A percentile compares a stretch with the other conserved stretches of the same genome.
Conservation (phyloP, 768 basidiomycete species). For the Boletus sensibilis region DNA sequence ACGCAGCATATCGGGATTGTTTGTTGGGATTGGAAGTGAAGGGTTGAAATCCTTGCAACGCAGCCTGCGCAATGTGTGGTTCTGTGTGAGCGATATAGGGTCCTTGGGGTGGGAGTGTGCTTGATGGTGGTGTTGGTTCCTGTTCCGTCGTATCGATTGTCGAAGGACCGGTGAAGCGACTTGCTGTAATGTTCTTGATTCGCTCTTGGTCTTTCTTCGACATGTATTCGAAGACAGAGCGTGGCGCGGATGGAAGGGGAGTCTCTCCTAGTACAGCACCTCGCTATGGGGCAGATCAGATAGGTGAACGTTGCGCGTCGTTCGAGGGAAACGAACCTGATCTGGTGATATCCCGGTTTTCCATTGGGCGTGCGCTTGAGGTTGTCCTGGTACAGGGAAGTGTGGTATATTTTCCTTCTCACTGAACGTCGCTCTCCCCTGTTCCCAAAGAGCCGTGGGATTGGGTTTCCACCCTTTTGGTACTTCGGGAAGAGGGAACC, state of each 20-base stretch:
- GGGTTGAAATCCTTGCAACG: conserved; percentile 86
- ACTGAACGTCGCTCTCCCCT: conserved; percentile 36
- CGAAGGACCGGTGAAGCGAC: conserved; percentile 24
- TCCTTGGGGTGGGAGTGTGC: conserved; percentile 24
- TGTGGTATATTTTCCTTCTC: conserved; percentile 47
- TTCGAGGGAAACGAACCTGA: conserved; percentile 48
- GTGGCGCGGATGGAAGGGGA: conserved; percentile 61
- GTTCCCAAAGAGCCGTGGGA: conserved; percentile 73
- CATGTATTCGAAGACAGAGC: conserved; percentile 92
- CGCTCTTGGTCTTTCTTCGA: conserved; percentile 91
- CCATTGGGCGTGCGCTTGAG: conserved; percentile 49
- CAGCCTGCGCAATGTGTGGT: conserved; percentile 80
- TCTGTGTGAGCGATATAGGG: conserved; percentile 60
- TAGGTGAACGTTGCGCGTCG: neutral
- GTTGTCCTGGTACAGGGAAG: conserved; percentile 22
- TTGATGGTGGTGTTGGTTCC: conserved; percentile 16
- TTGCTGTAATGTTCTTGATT: conserved; percentile 56
- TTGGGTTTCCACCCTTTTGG: conserved; percentile 85
- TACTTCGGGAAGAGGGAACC: conserved; percentile 83
- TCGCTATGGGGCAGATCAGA: conserved; percentile 50
- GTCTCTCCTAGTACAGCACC: conserved; percentile 83
- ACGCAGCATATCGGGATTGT: conserved; percentile 82
- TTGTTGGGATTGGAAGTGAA: conserved; percentile 75
- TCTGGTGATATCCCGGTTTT: conserved; percentile 64
- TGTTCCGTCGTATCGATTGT: conserved; percentile 28